These are phyloP conservation scores for Stachybotrys elegans DNA, from an alignment of 2,329 filamentous ascomycete species.

Conservation along the genomic window DNA sequence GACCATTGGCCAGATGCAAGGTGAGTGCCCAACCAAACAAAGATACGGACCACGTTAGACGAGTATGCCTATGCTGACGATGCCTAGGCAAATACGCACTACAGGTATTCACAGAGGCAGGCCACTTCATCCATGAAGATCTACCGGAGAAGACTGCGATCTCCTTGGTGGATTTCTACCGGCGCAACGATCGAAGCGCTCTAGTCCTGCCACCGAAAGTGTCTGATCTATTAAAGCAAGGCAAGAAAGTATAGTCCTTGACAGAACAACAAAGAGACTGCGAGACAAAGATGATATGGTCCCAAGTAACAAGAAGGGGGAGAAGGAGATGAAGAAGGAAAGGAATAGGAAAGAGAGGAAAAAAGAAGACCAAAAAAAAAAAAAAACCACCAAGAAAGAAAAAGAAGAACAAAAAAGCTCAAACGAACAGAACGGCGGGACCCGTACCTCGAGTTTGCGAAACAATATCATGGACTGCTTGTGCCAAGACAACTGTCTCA, in stretches of 20 bases:
- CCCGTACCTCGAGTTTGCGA: no score
- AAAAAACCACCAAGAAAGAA: no score
- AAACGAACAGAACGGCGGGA: no score
- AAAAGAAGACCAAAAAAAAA: no score
- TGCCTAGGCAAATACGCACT: constrained; percentile 80
- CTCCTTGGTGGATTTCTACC: constrained; percentile 84
- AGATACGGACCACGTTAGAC: not conserved
- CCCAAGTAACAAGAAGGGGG: no score
- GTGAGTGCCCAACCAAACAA: no score
- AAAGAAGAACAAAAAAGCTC: no score
- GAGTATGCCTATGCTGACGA: constrained; percentile 6
- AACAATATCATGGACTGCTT: no score
- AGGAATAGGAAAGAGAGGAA: no score
- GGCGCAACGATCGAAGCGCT: constrained; percentile 79
- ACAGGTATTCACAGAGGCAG: constrained; percentile 89
- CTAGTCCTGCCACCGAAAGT: constrained; percentile 92
- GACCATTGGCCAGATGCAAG: constrained; percentile 97
- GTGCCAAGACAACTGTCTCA: no score
- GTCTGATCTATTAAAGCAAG: constrained; percentile 61
- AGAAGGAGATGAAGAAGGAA: no score
- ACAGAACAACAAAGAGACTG: no score
- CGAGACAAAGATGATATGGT: not conserved
- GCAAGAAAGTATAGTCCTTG: constrained; percentile 55
- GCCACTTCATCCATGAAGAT: constrained; percentile 96
- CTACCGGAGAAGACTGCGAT: constrained; percentile 84